Evolutionary conservation across 2,329 filamentous ascomycete genomes (phyloP), one percentile per base, ranked within the genome.

Genomic region (Penicillium nordicum): DNA sequence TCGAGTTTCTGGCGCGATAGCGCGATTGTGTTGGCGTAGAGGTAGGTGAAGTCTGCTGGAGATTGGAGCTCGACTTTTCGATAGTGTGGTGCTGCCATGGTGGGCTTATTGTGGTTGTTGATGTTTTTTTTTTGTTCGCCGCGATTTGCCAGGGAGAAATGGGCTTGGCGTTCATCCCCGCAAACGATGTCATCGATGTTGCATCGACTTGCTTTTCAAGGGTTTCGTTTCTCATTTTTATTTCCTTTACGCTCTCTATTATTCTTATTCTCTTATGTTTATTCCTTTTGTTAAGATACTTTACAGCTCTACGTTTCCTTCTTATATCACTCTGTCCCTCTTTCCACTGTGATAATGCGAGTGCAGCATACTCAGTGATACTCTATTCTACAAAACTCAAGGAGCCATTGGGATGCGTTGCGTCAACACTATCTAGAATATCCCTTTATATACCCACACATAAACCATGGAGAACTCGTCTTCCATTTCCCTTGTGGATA

Each of bases 51-150:
- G 69, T 80, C 78, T 57, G 74, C 72, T 53, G 78, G 70, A 43
- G 78, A 77, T 66, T 80, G 78, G n/a, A 80, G 74, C 57, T 80
- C 78, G 65, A 80, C 75, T 65, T 79, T 80, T 63, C 78, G 76
- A 63, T 80, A 73, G 64, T 78, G 74, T 48, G 55, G 55, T 42
- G 71, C 64, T 58, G 67, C 65, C 65, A 72, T 70, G 53, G 55
- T 66, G n/a, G 53, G 10, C 50, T 25, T 25, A 37, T 55, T 49
- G 55, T 48, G 48, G 40, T 47, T 25, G 43, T 10, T 23, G 57
- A 43, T 48, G 41, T 52, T 42, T 58, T 58, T 50, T 55, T 48
- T 55, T 48, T 53, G 49, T 59, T 51, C 49, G 18, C 55, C 57
- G 60, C 53, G 56, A 57, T 53, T 54, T 27, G 50, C 38, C 38